A percentile compares a stretch with the other conserved stretches of the same genome.
phyloP scores from a whole-genome alignment of 1,284 basidiomycete species.

The Sporisorium iseilematis-ciliati region DNA sequence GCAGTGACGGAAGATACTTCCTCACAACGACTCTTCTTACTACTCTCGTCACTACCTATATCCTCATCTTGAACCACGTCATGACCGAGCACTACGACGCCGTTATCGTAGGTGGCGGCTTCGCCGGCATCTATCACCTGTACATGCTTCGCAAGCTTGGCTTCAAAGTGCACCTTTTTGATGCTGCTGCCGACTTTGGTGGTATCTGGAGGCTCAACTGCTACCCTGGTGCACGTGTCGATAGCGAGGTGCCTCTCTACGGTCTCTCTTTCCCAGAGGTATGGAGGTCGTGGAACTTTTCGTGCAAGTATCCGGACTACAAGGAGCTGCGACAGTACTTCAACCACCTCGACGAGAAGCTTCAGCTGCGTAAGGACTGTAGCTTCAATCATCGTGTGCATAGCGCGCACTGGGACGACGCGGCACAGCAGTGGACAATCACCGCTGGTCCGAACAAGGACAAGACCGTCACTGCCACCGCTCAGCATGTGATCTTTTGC shows the following conservation, averaged over 20 bases:
- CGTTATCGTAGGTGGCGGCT: conserved; percentile 48
- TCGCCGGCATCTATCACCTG: conserved; percentile 47
- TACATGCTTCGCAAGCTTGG: conserved; percentile 46
- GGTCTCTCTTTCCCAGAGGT: conserved; percentile 53
- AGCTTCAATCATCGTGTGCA: conserved; percentile 50
- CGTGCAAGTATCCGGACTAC: conserved; percentile 52
- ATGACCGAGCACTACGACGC: conserved; percentile 52
- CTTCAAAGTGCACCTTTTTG: conserved; percentile 51
- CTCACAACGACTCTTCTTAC: neutral
- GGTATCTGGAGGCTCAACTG: conserved; percentile 52
- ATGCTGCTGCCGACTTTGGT: conserved; percentile 52
- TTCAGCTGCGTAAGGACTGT: conserved; percentile 55
- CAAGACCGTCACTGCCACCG: conserved; percentile 29
- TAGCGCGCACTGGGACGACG: conserved; percentile 49
- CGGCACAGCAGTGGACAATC: conserved; percentile 37
- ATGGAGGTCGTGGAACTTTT: conserved; percentile 51
- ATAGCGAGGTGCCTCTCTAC: conserved; percentile 53
- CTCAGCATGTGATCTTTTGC: conserved; percentile 55
- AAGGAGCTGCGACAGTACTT: conserved; percentile 56
- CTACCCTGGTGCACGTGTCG: conserved; percentile 54
- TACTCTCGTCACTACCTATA: neutral
- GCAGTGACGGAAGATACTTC: too few relatives aligned
- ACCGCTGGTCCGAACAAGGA: conserved; percentile 38
- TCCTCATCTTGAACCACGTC: neutral
- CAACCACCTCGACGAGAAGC: conserved; percentile 50